A percentile compares a stretch with the other conserved stretches of the same genome.
These are phyloP conservation scores for Podaxis sp. DNA, from an alignment of 768 basidiomycete species.

Conservation along the genomic window DNA sequence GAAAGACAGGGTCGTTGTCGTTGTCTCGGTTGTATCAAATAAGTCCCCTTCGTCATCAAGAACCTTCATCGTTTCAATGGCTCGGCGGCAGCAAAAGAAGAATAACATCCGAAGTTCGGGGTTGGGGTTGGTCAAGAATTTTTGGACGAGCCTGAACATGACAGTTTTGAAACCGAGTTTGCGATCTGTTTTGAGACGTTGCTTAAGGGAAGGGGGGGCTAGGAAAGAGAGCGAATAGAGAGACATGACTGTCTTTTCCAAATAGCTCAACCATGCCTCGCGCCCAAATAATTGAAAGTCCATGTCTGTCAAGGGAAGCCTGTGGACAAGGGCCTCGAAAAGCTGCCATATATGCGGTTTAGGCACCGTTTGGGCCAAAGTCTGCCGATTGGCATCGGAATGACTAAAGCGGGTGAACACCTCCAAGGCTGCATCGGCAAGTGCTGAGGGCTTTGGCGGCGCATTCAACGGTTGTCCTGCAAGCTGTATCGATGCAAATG, in stretches of 20 bases:
- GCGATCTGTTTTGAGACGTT: constrained; percentile 63
- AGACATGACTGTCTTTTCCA: constrained; percentile 78
- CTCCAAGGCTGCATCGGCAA: constrained; percentile 79
- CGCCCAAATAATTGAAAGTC: constrained; percentile 70
- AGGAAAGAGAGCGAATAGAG: constrained; percentile 88
- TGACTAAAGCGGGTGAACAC: constrained; percentile 79
- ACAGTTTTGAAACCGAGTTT: constrained; percentile 67
- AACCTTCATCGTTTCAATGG: constrained; percentile 75
- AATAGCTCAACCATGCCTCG: constrained; percentile 73
- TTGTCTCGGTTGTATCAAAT: constrained; percentile 68
- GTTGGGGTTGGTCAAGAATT: constrained; percentile 50
- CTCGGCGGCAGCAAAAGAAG: constrained; percentile 58
- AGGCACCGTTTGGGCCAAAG: constrained; percentile 64
- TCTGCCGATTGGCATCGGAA: constrained; percentile 74
- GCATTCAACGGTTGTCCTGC: constrained; percentile 42
- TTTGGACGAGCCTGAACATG: constrained; percentile 71
- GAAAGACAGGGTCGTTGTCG: constrained; percentile 65
- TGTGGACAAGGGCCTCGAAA: constrained; percentile 72
- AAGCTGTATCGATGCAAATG: constrained; percentile 57
- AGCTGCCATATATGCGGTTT: constrained; percentile 56
- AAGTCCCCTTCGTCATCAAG: constrained; percentile 75
- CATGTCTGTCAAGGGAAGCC: constrained; percentile 76
- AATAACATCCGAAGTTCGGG: constrained; percentile 56
- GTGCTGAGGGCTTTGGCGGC: constrained; percentile 51
- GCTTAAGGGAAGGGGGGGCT: constrained; percentile 73